Evolutionary conservation across 805 yeast genomes (phyloP), one percentile per base, ranked within the genome.

Genomic region (Candida oleophila): DNA sequence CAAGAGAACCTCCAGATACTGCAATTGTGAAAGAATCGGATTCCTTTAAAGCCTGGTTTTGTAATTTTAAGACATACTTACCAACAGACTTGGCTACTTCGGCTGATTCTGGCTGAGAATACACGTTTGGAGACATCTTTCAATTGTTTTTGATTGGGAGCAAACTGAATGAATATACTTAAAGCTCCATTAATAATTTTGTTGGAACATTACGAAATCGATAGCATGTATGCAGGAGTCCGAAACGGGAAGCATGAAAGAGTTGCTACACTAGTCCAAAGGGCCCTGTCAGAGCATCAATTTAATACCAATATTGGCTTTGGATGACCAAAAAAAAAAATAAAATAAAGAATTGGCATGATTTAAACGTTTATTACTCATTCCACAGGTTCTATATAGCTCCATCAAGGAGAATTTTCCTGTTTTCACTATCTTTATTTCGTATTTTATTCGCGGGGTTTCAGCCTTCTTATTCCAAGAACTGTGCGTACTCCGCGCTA

Each of bases 1-100:
- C 89, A 56, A 90, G 75, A 8, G 96, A 88, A 1, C 98, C 98
- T 37, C 98, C 98, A 48, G 94, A 85, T 41, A 91, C 77, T 11
- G 96, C 97, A 49, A 91, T 74, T 53, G 78, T 80, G 69, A 91
- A 91, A 21, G 64, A 57, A 9, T 60, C 60, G 15, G 62, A 57
- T 3, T 61, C 62, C 38, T 70, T 66, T 45, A 90, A 71, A 2
- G 83, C 85, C 38, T 71, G 66, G 54, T 85, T 73, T 66, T 90
- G 97, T 44, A 76, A 62, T 43, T 74, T 65, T 22, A 89, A 59
- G 40, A 89, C 73, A 57, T 78, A 80, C 43, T 74, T 66, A 7
- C 89, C 96, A 32, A 89, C 82, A 2, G 85, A 76, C 18, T 67
- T 62, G 52, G 95, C 86, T 25, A 88, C 85, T 33, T 79, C 82